Percentiles rank a stretch among this genome's conserved stretches.
phyloP scores from a whole-genome alignment of 495 filamentous ascomycete genomes.

The Cladorrhinum samala region DNA sequence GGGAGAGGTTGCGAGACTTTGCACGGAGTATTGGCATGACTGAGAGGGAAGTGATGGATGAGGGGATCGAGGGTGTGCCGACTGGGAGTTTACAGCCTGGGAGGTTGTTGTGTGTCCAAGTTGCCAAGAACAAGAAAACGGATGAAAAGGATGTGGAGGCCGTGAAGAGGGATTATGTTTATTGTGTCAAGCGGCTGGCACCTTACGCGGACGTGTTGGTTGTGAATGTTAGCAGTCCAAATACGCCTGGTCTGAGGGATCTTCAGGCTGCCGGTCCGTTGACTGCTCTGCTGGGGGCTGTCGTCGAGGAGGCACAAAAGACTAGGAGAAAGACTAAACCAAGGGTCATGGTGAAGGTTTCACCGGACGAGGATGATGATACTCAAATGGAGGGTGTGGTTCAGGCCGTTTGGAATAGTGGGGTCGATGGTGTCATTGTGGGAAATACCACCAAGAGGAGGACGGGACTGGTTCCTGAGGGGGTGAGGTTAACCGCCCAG shows the following conservation, averaged over 20 bases:
- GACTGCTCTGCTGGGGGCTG: constrained; percentile 69
- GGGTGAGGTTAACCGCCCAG: constrained; percentile 53
- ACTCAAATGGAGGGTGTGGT: constrained; percentile 81
- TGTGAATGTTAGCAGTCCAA: constrained; percentile 94
- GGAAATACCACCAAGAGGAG: constrained; percentile 91
- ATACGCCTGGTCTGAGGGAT: constrained; percentile 82
- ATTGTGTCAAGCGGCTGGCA: constrained; percentile 73
- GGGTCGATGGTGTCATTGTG: constrained; percentile 93
- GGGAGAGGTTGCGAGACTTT: constrained; percentile 70
- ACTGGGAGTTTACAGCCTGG: constrained; percentile 72
- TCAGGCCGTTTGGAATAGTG: constrained; percentile 72
- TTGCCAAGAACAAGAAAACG: constrained; percentile 94
- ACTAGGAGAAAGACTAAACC: constrained; percentile 67
- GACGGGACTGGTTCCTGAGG: constrained; percentile 58
- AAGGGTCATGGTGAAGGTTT: constrained; percentile 93
- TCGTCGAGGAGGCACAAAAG: constrained; percentile 67
- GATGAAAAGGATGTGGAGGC: constrained; percentile 77
- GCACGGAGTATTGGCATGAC: constrained; percentile 64
- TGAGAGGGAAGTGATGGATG: constrained; percentile 67
- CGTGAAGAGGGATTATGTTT: constrained; percentile 77
- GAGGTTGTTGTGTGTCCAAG: constrained; percentile 79
- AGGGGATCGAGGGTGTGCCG: constrained; percentile 51
- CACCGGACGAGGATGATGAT: constrained; percentile 83
- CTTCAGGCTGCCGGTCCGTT: constrained; percentile 78
- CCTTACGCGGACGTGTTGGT: constrained; percentile 89